phyloP scores from a whole-genome alignment of 192 early-diverging fungal genomes.

The Rhizophlyctis rosea region DNA sequence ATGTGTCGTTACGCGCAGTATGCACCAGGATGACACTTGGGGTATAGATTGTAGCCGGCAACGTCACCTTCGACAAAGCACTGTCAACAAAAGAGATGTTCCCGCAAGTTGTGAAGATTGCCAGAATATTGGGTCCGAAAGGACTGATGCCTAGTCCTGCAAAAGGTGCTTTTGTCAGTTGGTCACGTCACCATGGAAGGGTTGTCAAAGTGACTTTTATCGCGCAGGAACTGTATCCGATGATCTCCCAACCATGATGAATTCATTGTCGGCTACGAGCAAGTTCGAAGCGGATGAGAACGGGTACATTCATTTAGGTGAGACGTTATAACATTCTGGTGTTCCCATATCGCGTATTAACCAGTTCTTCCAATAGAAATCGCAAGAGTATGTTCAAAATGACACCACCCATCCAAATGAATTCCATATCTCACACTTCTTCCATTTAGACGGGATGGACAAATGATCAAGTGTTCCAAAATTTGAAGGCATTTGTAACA shows the following conservation, averaged over 20 bases:
- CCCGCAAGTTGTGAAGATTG: conserved; percentile 83
- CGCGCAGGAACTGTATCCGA: conserved; percentile 66
- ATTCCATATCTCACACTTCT: not conserved
- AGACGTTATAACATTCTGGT: conserved; percentile 6
- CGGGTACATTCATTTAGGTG: conserved; percentile 65
- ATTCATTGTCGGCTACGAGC: conserved; percentile 59
- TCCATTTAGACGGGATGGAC: conserved; percentile 23
- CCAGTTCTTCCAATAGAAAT: not conserved
- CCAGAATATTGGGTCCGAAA: conserved; percentile 85
- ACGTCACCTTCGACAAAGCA: conserved; percentile 78
- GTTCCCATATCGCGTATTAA: not conserved
- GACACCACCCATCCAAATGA: conserved; percentile 10
- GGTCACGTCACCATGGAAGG: not conserved
- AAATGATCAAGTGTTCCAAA: conserved; percentile 31
- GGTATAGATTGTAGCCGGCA: conserved; percentile 45
- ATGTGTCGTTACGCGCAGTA: too few species aligned
- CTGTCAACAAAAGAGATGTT: conserved; percentile 87
- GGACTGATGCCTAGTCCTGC: conserved; percentile 89
- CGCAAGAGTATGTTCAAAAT: not conserved
- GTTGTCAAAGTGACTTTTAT: not conserved
- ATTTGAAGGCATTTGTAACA: conserved; percentile 33
- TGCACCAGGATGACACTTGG: conserved; percentile 30
- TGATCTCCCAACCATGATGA: conserved; percentile 66
- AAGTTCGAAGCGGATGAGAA: conserved; percentile 76
- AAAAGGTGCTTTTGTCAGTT: conserved; percentile 29